These are phyloP conservation scores for Marchantia polymorpha DNA, from an alignment of 225 moss, liverwort and hornwort genomes.

Conservation along the genomic window DNA sequence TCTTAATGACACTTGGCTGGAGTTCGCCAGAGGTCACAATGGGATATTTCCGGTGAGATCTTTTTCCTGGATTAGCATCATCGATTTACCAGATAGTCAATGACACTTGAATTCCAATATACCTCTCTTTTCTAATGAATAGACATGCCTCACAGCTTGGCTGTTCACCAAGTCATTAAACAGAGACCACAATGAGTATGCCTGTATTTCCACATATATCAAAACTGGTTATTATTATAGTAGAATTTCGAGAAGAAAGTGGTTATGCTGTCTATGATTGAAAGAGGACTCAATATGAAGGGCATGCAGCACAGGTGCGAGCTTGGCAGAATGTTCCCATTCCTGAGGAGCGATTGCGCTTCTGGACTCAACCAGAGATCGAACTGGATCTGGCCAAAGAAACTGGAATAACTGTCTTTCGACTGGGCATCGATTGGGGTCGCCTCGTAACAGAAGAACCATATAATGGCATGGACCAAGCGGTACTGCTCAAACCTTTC, in stretches of 20 bases:
- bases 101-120: too few relatives aligned
- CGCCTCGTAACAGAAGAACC: slow-evolving; percentile 81
- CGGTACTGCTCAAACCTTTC: slow-evolving; percentile 36
- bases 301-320: slow-evolving; percentile 60
- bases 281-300: slow-evolving; percentile 4
- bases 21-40: slow-evolving; percentile 54
- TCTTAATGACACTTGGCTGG: slow-evolving; percentile 90
- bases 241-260: too few relatives aligned
- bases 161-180: too few relatives aligned
- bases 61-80: neutral
- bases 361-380: slow-evolving; percentile 72
- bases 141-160: too few relatives aligned
- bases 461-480: slow-evolving; percentile 53
- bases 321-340: slow-evolving; percentile 81
- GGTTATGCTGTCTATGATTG: neutral
- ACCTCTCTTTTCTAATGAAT: too few relatives aligned
- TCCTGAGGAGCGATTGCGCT: slow-evolving; percentile 79
- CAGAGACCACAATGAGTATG: too few relatives aligned
- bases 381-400: slow-evolving; percentile 79
- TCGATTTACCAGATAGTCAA: neutral
- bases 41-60: slow-evolving; percentile 29
- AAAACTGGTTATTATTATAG: too few relatives aligned
- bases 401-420: slow-evolving; percentile 67
- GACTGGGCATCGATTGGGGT: slow-evolving; percentile 96
- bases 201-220: too few relatives aligned